Evolutionary conservation across 768 basidiomycete species (phyloP).

Genomic region (Dioszegia crocea): DNA sequence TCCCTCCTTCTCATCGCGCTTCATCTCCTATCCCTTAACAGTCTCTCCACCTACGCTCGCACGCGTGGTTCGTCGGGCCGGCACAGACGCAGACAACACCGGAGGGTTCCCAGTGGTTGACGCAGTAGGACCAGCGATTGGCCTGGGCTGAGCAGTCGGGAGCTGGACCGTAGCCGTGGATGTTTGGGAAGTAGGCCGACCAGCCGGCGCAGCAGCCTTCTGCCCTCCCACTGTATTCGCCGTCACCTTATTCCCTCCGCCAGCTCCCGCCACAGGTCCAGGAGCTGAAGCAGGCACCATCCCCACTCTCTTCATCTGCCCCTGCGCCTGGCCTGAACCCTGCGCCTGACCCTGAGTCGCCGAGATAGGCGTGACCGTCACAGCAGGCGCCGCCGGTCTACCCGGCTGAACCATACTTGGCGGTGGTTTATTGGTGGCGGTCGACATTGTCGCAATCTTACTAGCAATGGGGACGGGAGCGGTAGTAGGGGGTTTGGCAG

Average conservation of each 20-base stretch:
- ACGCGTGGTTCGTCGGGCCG: conserved; percentile 2
- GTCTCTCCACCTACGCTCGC: conserved; percentile 8
- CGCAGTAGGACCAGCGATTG: background rate
- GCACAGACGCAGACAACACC: background rate
- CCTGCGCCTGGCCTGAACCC: background rate
- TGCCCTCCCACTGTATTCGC: background rate
- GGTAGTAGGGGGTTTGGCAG: background rate
- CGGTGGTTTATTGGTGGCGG: background rate
- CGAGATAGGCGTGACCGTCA: background rate
- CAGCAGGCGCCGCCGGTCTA: background rate
- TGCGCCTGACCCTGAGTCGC: background rate
- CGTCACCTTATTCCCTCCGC: background rate
- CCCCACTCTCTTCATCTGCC: background rate
- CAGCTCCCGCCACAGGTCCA: background rate
- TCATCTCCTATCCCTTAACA: background rate
- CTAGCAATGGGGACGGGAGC: background rate
- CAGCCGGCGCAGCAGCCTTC: background rate
- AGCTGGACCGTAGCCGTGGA: background rate
- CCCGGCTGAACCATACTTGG: background rate
- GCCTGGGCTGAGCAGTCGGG: background rate
- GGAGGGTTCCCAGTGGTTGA: background rate
- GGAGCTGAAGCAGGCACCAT: background rate
- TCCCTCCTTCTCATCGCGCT: background rate
- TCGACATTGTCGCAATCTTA: background rate
- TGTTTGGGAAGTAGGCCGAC: background rate